These are phyloP conservation scores for Paxillus rubicundulus DNA, from an alignment of 768 basidiomycete species.

Conservation along the genomic window DNA sequence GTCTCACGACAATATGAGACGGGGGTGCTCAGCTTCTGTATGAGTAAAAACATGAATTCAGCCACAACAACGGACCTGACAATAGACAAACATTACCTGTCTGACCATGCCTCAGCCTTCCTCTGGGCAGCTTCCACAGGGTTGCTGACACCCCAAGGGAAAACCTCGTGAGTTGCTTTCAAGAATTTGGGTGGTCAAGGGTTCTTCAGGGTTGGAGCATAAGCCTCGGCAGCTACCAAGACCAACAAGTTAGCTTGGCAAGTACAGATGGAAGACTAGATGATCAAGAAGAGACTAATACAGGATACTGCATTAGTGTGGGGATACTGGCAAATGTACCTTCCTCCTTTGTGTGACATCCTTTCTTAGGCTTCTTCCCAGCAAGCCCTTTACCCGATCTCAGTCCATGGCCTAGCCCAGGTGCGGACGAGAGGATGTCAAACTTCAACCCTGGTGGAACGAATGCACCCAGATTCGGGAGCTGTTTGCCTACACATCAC, in stretches of 20 bases:
- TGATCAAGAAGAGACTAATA: too few species aligned
- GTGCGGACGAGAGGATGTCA: too few species aligned
- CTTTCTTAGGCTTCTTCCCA: constrained; percentile 15
- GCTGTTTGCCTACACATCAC: background rate
- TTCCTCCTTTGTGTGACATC: constrained; percentile 12
- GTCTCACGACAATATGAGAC: constrained; percentile 30
- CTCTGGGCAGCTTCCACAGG: constrained; percentile 50
- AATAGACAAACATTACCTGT: too few species aligned
- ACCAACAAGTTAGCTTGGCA: too few species aligned
- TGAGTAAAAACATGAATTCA: background rate
- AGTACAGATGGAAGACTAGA: too few species aligned
- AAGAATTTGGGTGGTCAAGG: constrained; percentile 12
- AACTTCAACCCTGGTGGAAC: too few species aligned
- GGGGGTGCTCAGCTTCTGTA: background rate
- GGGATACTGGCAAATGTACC: background rate
- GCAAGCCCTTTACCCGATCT: constrained; percentile 13
- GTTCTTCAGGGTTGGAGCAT: constrained; percentile 11
- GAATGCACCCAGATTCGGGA: constrained; percentile 15
- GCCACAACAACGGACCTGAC: too few species aligned
- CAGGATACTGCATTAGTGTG: too few species aligned
- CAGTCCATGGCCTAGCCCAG: background rate
- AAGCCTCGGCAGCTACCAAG: constrained; percentile 4
- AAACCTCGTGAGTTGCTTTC: constrained; percentile 68
- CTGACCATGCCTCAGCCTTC: constrained; percentile 22
- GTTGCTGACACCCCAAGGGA: constrained; percentile 83